A percentile compares a stretch with the other conserved stretches of the same genome.
Conservation (phyloP, 2,329 filamentous ascomycete species). For the Colletotrichum sp. region DNA sequence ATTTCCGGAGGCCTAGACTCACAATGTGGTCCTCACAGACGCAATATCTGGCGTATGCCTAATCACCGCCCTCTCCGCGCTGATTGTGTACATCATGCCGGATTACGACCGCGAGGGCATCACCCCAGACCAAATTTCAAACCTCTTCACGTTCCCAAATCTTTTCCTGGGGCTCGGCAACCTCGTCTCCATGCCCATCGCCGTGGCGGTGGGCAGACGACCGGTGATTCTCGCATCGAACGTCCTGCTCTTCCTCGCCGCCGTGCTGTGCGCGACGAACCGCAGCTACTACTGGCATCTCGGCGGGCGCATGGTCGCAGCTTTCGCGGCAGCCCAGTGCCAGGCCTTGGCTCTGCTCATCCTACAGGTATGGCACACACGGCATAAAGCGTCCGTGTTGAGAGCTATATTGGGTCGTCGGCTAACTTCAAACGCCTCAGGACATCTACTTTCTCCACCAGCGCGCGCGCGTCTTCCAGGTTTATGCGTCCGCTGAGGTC, state of each 20-base stretch:
- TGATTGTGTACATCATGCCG: constrained; percentile 24
- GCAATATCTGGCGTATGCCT: constrained; percentile 20
- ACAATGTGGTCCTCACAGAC: background rate
- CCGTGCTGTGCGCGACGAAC: constrained; percentile 22
- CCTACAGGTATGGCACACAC: background rate
- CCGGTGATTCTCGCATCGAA: constrained; percentile 33
- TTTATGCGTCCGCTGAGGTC: constrained; percentile 6
- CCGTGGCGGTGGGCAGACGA: constrained; percentile 34
- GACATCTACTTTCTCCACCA: constrained; percentile 17
- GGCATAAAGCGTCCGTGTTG: background rate
- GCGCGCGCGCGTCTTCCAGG: constrained; percentile 4
- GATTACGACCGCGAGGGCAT: constrained; percentile 21
- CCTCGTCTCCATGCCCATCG: constrained; percentile 39
- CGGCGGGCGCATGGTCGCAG: constrained; percentile 4
- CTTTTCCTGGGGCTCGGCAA: constrained; percentile 31
- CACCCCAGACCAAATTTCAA: constrained; percentile 15
- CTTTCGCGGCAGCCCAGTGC: constrained; percentile 1
- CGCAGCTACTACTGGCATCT: constrained; percentile 11
- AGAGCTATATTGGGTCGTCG: too few species aligned
- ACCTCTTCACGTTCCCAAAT: constrained; percentile 34
- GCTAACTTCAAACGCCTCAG: background rate
- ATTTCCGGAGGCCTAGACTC: background rate
- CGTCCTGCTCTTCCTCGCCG: constrained; percentile 29
- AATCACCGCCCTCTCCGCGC: constrained; percentile 22
- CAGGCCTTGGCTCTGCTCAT: constrained; percentile 11